A percentile compares a stretch with the other conserved stretches of the same genome.
Evolutionary conservation across 2,329 filamentous ascomycete species (phyloP).

Genomic region (Fusarium azukiicola): DNA sequence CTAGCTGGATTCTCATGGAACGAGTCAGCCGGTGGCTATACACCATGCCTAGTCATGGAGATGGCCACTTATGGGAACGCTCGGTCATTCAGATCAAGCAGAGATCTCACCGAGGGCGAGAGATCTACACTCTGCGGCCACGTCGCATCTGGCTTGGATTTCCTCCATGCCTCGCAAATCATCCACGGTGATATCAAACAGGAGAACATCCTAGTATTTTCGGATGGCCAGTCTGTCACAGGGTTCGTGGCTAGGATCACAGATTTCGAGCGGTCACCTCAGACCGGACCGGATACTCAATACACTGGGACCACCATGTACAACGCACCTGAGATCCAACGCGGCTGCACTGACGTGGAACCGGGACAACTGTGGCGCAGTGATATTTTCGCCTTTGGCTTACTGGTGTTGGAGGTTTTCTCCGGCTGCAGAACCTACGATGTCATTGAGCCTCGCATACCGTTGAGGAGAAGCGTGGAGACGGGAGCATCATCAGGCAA

Average conservation of each 20-base stretch:
- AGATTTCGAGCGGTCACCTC: background rate
- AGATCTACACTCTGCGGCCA: background rate
- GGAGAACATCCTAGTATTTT: background rate
- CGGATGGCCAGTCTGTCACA: background rate
- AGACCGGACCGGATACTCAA: background rate
- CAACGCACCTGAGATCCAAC: background rate
- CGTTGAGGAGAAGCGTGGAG: background rate
- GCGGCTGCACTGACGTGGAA: background rate
- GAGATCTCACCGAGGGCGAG: background rate
- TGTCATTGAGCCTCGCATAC: background rate
- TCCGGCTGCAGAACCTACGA: background rate
- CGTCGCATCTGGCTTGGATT: background rate
- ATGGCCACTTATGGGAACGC: background rate
- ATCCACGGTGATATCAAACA: background rate
- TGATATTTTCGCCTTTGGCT: background rate
- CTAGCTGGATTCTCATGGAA: background rate
- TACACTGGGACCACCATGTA: background rate
- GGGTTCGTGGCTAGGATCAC: background rate
- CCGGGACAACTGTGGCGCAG: background rate
- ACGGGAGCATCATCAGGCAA: background rate
- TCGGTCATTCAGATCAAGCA: background rate
- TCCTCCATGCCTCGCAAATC: background rate
- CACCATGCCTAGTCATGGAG: background rate
- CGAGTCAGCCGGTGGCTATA: background rate
- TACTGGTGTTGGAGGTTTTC: background rate